Evolutionary conservation across 23 red algal genomes (phyloP).

Genomic region (Cyanidioschyzon merolae): DNA sequence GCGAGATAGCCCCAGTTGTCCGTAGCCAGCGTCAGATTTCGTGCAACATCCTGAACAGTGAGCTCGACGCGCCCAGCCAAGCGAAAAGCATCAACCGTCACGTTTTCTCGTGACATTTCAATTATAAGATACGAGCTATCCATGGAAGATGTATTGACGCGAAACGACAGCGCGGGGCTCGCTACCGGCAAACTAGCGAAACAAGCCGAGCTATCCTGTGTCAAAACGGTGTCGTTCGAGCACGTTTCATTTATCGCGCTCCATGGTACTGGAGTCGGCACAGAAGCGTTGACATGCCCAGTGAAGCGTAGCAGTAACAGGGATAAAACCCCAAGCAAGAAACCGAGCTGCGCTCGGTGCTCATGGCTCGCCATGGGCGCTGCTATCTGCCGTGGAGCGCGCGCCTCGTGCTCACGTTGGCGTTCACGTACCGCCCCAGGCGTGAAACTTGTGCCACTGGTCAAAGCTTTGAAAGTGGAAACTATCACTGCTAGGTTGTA

Average conservation of each 20-base stretch:
- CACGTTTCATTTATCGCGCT: background rate
- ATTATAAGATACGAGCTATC: background rate
- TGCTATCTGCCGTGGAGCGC: too few species aligned
- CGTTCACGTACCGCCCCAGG: too few species aligned
- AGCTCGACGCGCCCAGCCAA: background rate
- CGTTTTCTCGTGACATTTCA: background rate
- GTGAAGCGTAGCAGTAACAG: background rate
- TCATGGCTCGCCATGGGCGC: too few species aligned
- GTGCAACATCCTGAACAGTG: background rate
- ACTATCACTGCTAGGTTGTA: too few species aligned
- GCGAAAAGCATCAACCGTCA: background rate
- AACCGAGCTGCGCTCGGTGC: too few species aligned
- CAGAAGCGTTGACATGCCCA: background rate
- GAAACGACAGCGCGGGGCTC: background rate
- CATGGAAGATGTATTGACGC: background rate
- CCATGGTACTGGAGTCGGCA: background rate
- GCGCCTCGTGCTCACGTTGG: too few species aligned
- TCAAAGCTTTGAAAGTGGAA: too few species aligned
- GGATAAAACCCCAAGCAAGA: background rate
- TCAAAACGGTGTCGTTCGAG: background rate
- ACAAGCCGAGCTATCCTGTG: background rate
- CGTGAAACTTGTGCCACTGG: too few species aligned
- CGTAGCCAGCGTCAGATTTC: background rate
- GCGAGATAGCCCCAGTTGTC: background rate
- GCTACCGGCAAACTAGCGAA: background rate